Base-by-base conservation (phyloP, 805 yeast genomes). In the Candida dendrica region DNA sequence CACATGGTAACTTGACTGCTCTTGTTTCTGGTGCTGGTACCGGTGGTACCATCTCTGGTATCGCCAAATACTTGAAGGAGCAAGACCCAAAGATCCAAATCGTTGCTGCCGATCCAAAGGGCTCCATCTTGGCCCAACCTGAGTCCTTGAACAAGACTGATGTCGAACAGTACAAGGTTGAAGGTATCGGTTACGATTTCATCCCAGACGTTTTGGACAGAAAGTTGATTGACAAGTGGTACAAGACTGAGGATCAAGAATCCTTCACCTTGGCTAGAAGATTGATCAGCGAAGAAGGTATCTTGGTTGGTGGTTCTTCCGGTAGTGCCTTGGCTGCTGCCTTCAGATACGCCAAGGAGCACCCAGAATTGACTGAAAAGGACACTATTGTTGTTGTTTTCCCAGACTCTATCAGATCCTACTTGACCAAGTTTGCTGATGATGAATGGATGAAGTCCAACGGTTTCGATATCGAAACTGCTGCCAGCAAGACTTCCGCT, bases 11-110 rank as follows among this genome's bases (percentile, higher is more conserved):
- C 45, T 69, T 87, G 41, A 78, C 77, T 42, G 87, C 81, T 47
- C 69, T 87, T 36, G 84, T 87, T 42, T 95, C 95, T 32, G 95
- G 95, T 61, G 95, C 95, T 7, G 95, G 95, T 66, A 86, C 95
- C 44, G 95, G 95, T 65, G 95, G 95, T 66, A 86, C 95, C 41
- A 81, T 86, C 58, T 69, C 85, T 40, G 95, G 95, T 67, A 84
- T 84, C 51, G 77, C 93, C 43, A 72, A 70, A 51, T 87, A 80
- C 53, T 71, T 86, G 60, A 85, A 85, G 67, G 85, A 79, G 60
- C 74, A 81, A 61, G 74, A 84, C 62, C 65, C 79, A 20, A 65
- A 76, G 14, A 68, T 86, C 47, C 61, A 69, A 44, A 75, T 86
- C 35, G 72, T 81, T 39, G 95, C 83, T 51, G 95, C 95, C 35